phyloP scores from a whole-genome alignment of 768 basidiomycete genomes.

The Bullera alba region DNA sequence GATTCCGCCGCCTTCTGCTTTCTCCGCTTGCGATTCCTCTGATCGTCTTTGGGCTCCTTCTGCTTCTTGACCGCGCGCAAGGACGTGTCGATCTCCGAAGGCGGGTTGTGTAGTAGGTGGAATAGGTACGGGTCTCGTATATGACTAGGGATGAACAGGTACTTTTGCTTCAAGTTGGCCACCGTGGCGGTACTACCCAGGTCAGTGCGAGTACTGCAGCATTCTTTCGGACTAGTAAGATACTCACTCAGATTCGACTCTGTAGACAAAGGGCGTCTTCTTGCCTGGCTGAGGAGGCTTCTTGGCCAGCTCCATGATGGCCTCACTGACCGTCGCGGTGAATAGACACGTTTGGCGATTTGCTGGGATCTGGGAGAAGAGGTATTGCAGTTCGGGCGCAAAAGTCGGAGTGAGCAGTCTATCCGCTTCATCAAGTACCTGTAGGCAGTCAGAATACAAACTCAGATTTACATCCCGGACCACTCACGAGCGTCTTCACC shows the following conservation, averaged over 20 bases:
- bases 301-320: conserved; percentile 69
- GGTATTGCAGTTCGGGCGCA: conserved; percentile 67
- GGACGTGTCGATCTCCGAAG: conserved; percentile 62
- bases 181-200: conserved; percentile 74
- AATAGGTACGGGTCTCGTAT: conserved; percentile 88
- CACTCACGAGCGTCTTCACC: conserved; percentile 72
- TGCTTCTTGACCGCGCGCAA: conserved; percentile 50
- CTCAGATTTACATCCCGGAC: not conserved
- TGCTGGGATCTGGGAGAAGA: conserved; percentile 70
- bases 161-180: conserved; percentile 75
- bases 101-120: conserved; percentile 81
- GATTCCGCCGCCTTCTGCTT: conserved; percentile 49
- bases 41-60: conserved; percentile 28
- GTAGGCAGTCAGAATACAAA: not conserved
- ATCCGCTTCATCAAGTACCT: conserved; percentile 97
- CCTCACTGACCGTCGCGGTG: conserved; percentile 84
- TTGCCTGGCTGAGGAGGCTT: conserved; percentile 74
- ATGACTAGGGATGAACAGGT: conserved; percentile 87
- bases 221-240: not conserved
- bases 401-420: conserved; percentile 83
- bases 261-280: conserved; percentile 75
- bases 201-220: conserved; percentile 3
- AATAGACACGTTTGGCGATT: conserved; percentile 94
- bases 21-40: conserved; percentile 4
- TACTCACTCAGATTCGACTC: conserved; percentile 65